Percentiles rank a stretch among this genome's conserved stretches.
Conservation (phyloP, 805 yeast species). For the Saccharomycopsis fodiens region DNA sequence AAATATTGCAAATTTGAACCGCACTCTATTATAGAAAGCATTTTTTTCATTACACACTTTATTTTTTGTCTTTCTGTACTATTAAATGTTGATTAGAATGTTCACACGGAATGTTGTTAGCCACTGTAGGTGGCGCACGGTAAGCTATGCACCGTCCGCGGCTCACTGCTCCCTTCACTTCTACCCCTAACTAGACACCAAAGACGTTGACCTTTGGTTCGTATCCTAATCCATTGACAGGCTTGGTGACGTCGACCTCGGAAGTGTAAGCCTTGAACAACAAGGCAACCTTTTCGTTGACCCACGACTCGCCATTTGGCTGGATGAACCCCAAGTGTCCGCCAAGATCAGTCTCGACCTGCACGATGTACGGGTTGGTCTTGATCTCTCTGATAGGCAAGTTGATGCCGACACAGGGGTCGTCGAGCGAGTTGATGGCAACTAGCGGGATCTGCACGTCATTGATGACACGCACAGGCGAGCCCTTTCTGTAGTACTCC, state of each 20-base stretch:
- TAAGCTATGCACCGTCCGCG: background rate
- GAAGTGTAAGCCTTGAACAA: constrained; percentile 34
- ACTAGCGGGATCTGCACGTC: constrained; percentile 55
- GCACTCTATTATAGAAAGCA: no score
- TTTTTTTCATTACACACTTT: no score
- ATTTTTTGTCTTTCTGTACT: no score
- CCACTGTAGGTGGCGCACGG: no score
- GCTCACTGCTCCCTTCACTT: no score
- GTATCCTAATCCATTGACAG: constrained; percentile 7
- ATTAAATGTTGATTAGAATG: no score
- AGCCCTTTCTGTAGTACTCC: constrained; percentile 59
- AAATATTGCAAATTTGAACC: no score
- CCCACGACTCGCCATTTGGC: constrained; percentile 41
- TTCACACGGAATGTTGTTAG: no score
- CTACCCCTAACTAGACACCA: background rate
- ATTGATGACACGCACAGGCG: constrained; percentile 49
- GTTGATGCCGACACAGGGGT: constrained; percentile 52
- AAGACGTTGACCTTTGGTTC: constrained; percentile 7
- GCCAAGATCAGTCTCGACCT: constrained; percentile 56
- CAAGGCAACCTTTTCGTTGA: constrained; percentile 33
- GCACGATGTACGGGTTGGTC: constrained; percentile 49
- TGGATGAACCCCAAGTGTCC: constrained; percentile 59
- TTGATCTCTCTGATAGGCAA: constrained; percentile 44
- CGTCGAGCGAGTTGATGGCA: constrained; percentile 56
- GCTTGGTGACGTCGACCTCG: constrained; percentile 23